A percentile compares a stretch with the other conserved stretches of the same genome.
Conservation (phyloP, 495 filamentous ascomycete genomes). For the Neurospora pannonica region DNA sequence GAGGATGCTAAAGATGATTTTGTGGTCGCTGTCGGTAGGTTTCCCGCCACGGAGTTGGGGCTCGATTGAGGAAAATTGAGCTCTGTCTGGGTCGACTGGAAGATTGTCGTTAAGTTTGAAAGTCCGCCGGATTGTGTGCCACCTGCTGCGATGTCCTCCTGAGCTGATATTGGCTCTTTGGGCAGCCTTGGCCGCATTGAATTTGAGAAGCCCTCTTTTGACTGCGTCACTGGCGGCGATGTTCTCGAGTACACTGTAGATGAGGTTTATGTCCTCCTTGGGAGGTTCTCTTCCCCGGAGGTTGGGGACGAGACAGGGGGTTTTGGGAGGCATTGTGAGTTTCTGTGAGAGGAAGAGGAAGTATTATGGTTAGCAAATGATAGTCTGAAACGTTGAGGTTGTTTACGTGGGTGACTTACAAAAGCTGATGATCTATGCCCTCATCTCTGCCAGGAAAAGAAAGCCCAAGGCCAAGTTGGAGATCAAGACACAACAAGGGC, state of each 20-base stretch:
- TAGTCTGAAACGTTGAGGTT: not conserved
- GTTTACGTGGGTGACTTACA: not conserved
- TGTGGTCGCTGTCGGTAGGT: not conserved
- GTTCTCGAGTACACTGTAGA: not conserved
- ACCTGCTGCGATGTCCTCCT: not conserved
- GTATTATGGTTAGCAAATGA: not conserved
- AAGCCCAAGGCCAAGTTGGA: not conserved
- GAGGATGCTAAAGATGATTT: not conserved
- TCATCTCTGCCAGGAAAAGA: not conserved
- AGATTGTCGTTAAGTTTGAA: not conserved
- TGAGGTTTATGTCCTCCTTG: not conserved
- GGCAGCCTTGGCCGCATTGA: not conserved
- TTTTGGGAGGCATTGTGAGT: not conserved
- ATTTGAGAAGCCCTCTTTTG: not conserved
- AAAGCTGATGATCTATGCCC: not conserved
- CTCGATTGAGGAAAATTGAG: not conserved
- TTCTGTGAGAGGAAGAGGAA: not conserved
- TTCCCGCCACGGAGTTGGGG: not conserved
- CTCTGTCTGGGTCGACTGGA: not conserved
- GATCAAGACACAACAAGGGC: not conserved
- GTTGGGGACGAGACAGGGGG: not conserved
- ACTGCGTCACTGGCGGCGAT: not conserved
- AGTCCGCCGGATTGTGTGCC: not conserved
- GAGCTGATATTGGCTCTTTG: not conserved
- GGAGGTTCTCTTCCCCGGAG: not conserved